Evolutionary conservation across 2,329 filamentous ascomycete species (phyloP), one percentile per base, ranked within the genome.

Genomic region (Leptographium wingfieldii): DNA sequence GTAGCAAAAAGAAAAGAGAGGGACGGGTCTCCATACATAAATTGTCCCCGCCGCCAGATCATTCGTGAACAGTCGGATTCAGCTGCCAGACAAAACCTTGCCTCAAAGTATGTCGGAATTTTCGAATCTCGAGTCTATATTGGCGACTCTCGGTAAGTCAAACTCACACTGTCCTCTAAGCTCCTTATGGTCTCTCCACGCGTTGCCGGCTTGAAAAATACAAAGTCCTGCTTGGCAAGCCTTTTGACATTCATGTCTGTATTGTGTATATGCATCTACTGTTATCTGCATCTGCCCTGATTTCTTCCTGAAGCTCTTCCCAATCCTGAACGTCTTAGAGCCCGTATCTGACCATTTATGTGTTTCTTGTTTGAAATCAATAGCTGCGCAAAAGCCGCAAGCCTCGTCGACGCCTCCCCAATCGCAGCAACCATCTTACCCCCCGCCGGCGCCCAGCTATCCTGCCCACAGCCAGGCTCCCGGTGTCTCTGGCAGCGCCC

Each of bases 81-180:
- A 52, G 49, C 49, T 19, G 43, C 38, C 38, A 40, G 19, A 2
- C 43, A 46, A n/a, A n/a, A 46, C 16, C 43, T 46, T 22, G 43
- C 43, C 14, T 12, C 40, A 52, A 52, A 27, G 16, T 27, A 53
- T 53, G 56, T 22, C 46, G 22, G 56, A 58, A 52, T 53, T 53
- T 29, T 40, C 55, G 16, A 65, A 67, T 55, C 63, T 67, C 51
- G 62, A 65, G 63, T 67, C 65, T n/a, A 67, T 67, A 29, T 54
- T 67, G 58, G 66, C 66, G 31, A 64, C 66, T 51, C 62, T 67
- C 56, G 66, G 66, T 67, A 65, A 65, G 61, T 65, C 29, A 57
- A 52, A 52, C 29, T 4, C 5, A 53, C n/a, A 19, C 43, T 27
- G 10, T 35, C 40, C 29, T 57, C n/a, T 29, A 33, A 27, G 16